Percentiles rank a stretch among this genome's conserved stretches.
Conservation (phyloP, 495 filamentous ascomycete species). For the Xylaria castorea region DNA sequence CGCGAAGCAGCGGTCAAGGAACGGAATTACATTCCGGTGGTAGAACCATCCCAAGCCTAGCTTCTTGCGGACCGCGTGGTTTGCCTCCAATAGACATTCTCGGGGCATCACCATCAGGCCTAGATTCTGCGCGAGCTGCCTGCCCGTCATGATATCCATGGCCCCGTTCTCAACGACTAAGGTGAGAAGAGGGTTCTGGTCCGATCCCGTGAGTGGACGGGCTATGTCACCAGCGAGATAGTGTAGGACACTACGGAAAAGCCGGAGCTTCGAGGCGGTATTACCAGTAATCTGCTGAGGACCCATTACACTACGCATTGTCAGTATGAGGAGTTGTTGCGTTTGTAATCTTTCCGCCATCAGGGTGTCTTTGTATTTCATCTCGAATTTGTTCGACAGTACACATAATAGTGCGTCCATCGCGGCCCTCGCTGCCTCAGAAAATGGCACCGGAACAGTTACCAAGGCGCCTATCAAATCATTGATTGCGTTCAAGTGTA, state of each 20-base stretch:
- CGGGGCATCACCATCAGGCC: slow-evolving; percentile 44
- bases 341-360: slow-evolving; percentile 13
- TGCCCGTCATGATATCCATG: slow-evolving; percentile 31
- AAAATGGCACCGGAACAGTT: background rate
- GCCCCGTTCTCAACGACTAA: slow-evolving; percentile 30
- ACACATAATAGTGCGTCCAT: slow-evolving; percentile 34
- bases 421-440: slow-evolving; percentile 31
- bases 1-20: slow-evolving; percentile 32
- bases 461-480: slow-evolving; percentile 26
- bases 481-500: slow-evolving; percentile 29
- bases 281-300: background rate
- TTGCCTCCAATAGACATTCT: slow-evolving; percentile 41
- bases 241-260: slow-evolving; percentile 36
- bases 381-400: slow-evolving; percentile 37
- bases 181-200: slow-evolving; percentile 32
- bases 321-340: slow-evolving; percentile 10
- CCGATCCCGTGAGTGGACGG: slow-evolving; percentile 27
- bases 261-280: slow-evolving; percentile 6
- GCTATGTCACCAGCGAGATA: slow-evolving; percentile 41
- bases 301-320: slow-evolving; percentile 19
- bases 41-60: slow-evolving; percentile 38
- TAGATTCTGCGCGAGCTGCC: slow-evolving; percentile 41
- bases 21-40: slow-evolving; percentile 31
- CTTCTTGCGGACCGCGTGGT: slow-evolving; percentile 39
- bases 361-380: background rate